Percentiles rank a stretch among this genome's conserved stretches.
Evolutionary conservation across 208 protist genomes (phyloP).

Genomic region (Naegleria lovaniensis): DNA sequence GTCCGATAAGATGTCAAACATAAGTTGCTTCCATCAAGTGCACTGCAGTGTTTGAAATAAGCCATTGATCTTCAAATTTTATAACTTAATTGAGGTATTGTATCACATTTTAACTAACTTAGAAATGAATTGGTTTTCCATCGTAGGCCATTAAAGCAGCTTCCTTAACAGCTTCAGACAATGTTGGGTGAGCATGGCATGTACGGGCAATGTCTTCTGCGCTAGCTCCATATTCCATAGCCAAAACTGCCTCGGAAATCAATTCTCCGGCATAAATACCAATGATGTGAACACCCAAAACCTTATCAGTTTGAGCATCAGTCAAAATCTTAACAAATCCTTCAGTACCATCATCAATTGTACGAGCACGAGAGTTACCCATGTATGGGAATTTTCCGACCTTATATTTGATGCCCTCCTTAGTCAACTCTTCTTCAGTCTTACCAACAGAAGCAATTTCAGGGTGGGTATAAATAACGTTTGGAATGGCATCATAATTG

Average conservation of each 20-base stretch:
- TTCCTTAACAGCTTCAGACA: slow-evolving; percentile 97
- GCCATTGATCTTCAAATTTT: too few relatives aligned
- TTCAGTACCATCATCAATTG: slow-evolving; percentile 77
- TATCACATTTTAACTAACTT: slow-evolving; percentile 53
- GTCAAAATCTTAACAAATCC: slow-evolving; percentile 95
- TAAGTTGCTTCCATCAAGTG: too few relatives aligned
- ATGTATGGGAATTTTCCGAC: slow-evolving; percentile 96
- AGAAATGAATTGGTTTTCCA: slow-evolving; percentile 95
- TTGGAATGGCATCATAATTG: slow-evolving; percentile 96
- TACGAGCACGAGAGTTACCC: slow-evolving; percentile 95
- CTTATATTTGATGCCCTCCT: slow-evolving; percentile 78
- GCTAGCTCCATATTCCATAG: slow-evolving; percentile 95
- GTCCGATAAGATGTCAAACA: too few relatives aligned
- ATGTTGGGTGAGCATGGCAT: slow-evolving; percentile 97
- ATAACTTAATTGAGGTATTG: too few relatives aligned
- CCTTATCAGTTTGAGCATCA: slow-evolving; percentile 87
- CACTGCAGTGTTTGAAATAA: too few relatives aligned
- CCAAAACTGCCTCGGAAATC: slow-evolving; percentile 93
- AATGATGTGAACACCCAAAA: slow-evolving; percentile 98
- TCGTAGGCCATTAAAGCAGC: slow-evolving; percentile 86
- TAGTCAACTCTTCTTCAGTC: slow-evolving; percentile 93
- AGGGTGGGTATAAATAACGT: slow-evolving; percentile 98
- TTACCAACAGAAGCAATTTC: slow-evolving; percentile 96
- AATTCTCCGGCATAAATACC: slow-evolving; percentile 88
- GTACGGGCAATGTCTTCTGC: slow-evolving; percentile 94